Evolutionary conservation across 2,329 filamentous ascomycete species (phyloP), one percentile per base, ranked within the genome.

Genomic region (Neofusicoccum kwambonambiense): DNA sequence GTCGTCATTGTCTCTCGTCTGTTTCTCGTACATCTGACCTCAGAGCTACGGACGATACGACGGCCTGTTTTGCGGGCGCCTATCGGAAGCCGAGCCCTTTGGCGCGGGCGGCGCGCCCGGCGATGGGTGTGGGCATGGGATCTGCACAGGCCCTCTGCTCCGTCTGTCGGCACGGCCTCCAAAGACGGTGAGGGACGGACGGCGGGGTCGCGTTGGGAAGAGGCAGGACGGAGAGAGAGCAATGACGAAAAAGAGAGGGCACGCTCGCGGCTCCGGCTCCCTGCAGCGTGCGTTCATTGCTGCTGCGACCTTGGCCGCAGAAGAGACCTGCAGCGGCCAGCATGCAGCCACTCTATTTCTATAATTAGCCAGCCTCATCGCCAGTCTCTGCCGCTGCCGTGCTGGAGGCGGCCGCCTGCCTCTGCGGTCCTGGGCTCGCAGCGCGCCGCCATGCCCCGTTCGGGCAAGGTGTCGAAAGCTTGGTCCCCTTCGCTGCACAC

Each of bases 51-150:
- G 22, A n/a, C 12, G 2, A 13, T 22, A 17, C 13, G 8, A 8
- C 27, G 27, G 22, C 22, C 27, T 45, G 54, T 12, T 47, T 47
- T 60, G 41, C 56, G 56, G 56, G 56, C 41, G 56, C 56, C 54
- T 58, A 58, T 58, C 54, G 39, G 39, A 58, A 34, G 39, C 15
- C 31, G 22, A 42, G 41, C 27, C 39, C 6, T 34, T 37, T n/a
- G 13, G 37, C 22, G 9, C 22, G 41, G 42, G 37, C 52, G 27
- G 52, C 37, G 37, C 9, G 13, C 22, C 22, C 31, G 17, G 45
- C 27, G 27, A 31, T 31, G 27, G 27, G 27, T 31, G 27, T 31
- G 27, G 1, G 27, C 27, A 31, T 27, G 52, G 17, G 54, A 58
- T 58, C 54, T 58, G 54, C 54, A 35, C 54, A 58, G 13, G 54